A percentile compares a stretch with the other conserved stretches of the same genome.
Evolutionary conservation across 129 eudicot species (phyloP).

Genomic region (Gnaphalium uliginosum): DNA sequence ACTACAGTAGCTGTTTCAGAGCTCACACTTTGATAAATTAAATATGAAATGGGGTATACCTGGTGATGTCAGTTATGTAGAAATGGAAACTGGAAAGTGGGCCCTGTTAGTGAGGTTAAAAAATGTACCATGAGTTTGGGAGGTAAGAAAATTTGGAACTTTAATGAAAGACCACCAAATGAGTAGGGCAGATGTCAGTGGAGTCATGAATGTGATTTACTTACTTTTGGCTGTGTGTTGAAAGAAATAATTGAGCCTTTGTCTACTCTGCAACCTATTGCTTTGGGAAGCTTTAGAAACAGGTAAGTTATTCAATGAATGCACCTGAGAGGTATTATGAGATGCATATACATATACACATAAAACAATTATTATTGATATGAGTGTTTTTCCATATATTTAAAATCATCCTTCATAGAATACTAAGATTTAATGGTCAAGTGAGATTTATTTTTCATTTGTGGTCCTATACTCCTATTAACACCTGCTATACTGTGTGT

Average conservation of each 20-base stretch:
- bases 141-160: conserved; percentile 28
- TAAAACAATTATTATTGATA: conserved; percentile 12
- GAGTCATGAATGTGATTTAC: conserved; percentile 38
- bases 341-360: background rate
- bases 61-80: conserved; percentile 29
- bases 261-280: conserved; percentile 22
- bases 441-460: conserved; percentile 8
- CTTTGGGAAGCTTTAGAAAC: conserved; percentile 32
- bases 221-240: conserved; percentile 31
- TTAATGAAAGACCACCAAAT: conserved; percentile 37
- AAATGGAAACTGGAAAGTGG: conserved; percentile 39
- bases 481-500: conserved; percentile 4
- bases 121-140: conserved; percentile 21
- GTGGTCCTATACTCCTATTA: conserved; percentile 28
- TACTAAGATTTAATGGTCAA: conserved; percentile 23
- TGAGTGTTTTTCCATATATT: conserved; percentile 2
- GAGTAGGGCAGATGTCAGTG: conserved; percentile 36
- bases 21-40: conserved; percentile 5
- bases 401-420: background rate
- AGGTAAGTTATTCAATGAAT: conserved; percentile 27
- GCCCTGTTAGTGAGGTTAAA: conserved; percentile 27
- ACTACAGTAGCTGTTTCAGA: background rate
- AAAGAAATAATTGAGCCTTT: conserved; percentile 34
- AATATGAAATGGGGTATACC: conserved; percentile 13
- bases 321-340: conserved; percentile 18